Conservation (phyloP, 345 rosid species). For the Brassica rapa region DNA sequence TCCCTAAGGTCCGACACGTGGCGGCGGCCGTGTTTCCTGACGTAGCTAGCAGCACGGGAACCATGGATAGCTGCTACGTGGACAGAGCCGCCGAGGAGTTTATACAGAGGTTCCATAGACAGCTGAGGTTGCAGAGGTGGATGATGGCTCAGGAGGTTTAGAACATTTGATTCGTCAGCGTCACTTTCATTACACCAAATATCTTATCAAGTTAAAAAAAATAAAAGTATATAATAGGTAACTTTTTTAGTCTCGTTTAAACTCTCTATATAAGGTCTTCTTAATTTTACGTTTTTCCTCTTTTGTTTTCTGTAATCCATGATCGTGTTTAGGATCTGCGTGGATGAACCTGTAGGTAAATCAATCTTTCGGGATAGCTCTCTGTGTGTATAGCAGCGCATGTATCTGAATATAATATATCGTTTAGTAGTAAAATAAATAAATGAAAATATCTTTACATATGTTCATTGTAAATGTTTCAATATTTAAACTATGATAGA, state of each 20-base stretch:
- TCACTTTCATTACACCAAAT: slow-evolving; percentile 2
- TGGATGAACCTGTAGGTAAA: background rate
- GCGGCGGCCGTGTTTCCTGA: slow-evolving; percentile 52
- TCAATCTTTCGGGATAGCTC: background rate
- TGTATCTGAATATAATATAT: background rate
- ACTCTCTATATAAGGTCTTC: background rate
- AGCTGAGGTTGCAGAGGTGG: slow-evolving; percentile 58
- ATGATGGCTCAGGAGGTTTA: slow-evolving; percentile 40
- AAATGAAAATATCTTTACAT: background rate
- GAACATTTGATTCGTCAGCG: background rate
- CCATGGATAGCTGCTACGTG: slow-evolving; percentile 56
- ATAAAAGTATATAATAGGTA: background rate
- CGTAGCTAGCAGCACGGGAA: slow-evolving; percentile 59
- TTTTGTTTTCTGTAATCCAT: background rate
- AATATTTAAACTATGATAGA: background rate
- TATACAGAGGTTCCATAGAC: slow-evolving; percentile 71
- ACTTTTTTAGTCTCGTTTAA: background rate
- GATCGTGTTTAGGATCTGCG: background rate
- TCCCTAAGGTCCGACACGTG: slow-evolving; percentile 38
- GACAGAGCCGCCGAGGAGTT: slow-evolving; percentile 91
- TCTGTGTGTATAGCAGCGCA: background rate
- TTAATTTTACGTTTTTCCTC: background rate
- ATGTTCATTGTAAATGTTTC: too few relatives aligned
- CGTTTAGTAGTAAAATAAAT: background rate
- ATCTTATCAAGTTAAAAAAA: background rate